Evolutionary conservation across 1,139 yeast genomes (phyloP), one percentile per base, ranked within the genome.

Genomic region (Debaryomyces sp.): DNA sequence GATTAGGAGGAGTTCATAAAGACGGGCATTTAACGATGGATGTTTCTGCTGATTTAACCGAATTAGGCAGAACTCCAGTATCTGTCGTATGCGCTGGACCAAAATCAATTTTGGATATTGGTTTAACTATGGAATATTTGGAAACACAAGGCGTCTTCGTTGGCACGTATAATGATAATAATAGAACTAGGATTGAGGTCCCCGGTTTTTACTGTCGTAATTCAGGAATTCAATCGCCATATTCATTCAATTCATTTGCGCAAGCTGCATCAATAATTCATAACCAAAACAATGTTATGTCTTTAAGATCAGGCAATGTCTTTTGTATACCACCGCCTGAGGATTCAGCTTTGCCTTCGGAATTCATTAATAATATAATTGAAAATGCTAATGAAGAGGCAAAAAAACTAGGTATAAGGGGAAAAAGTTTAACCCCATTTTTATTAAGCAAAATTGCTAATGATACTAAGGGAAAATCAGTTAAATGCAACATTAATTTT

Each of bases 11-110:
- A 13, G 96, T 90, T 12, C 96, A 91, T 60, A 77, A 90, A 49
- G 89, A 87, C 10, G 96, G 87, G 6, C 86, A 87, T 47, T 54
- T 66, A 29, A 84, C 92, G 1, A 80, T 89, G 82, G 97, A 90
- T 66, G 75, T 90, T 23, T 85, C 94, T 54, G 96, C 96, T 4
- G 97, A 90, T 66, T 77, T 90, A 54, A 91, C 89, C 35, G 97
- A 90, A 61, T 73, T 91, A 49, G 88, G 92, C 1, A 73, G 85
- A 48, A 90, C 96, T 0, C 90, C 94, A 0, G 90, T 90, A 2
- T 84, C 92, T 1, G 97, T 90, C 13, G 92, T 90, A 3, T 90
- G 97, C 62, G 85, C 96, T 9, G 97, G 97, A 0, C 96, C 97
- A 3, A 90, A 90, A 64, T 84, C 92, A 32, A 89, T 90, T 46